Percentiles rank a stretch among this genome's conserved stretches.
Evolutionary conservation across 2,329 filamentous ascomycete genomes (phyloP).

Genomic region (Cladosporium sp.): DNA sequence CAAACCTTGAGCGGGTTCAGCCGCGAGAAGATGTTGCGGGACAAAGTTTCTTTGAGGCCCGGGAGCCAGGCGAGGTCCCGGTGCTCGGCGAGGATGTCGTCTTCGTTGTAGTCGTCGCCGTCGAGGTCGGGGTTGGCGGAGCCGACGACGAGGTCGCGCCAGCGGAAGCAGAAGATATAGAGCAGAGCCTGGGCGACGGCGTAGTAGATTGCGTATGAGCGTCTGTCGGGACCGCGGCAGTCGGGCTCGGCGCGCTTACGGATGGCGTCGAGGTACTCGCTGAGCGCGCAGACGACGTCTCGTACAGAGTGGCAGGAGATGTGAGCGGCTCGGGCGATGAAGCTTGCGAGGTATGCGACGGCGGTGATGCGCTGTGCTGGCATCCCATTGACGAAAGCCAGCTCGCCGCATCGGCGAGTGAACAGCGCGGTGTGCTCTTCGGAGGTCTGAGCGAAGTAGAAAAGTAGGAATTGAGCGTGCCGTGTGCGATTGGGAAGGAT

Average conservation of each 20-base stretch:
- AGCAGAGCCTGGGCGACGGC: slow-evolving; percentile 80
- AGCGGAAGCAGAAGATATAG: slow-evolving; percentile 97
- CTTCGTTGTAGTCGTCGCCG: slow-evolving; percentile 44
- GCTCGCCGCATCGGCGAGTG: slow-evolving; percentile 67
- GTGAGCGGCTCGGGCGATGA: slow-evolving; percentile 82
- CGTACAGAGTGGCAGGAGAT: slow-evolving; percentile 71
- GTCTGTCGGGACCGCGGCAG: slow-evolving; percentile 79
- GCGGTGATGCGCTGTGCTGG: slow-evolving; percentile 77
- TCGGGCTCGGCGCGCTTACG: slow-evolving; percentile 64
- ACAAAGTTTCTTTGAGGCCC: slow-evolving; percentile 66
- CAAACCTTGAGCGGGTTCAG: slow-evolving; percentile 96
- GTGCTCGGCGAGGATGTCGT: slow-evolving; percentile 54
- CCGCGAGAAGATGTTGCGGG: slow-evolving; percentile 73
- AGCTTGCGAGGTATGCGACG: slow-evolving; percentile 87
- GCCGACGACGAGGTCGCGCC: slow-evolving; percentile 74
- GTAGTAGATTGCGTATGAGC: slow-evolving; percentile 79
- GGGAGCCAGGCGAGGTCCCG: slow-evolving; percentile 74
- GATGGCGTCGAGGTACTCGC: slow-evolving; percentile 69
- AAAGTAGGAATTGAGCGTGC: slow-evolving; percentile 91
- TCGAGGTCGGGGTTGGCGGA: slow-evolving; percentile 36
- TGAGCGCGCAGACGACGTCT: slow-evolving; percentile 72
- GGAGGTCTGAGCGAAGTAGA: slow-evolving; percentile 85
- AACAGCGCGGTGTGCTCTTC: slow-evolving; percentile 75
- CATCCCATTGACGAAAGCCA: slow-evolving; percentile 70
- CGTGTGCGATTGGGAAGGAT: slow-evolving; percentile 87